phyloP scores from a whole-genome alignment of 2,329 filamentous ascomycete genomes.

The Thelonectria discophora region DNA sequence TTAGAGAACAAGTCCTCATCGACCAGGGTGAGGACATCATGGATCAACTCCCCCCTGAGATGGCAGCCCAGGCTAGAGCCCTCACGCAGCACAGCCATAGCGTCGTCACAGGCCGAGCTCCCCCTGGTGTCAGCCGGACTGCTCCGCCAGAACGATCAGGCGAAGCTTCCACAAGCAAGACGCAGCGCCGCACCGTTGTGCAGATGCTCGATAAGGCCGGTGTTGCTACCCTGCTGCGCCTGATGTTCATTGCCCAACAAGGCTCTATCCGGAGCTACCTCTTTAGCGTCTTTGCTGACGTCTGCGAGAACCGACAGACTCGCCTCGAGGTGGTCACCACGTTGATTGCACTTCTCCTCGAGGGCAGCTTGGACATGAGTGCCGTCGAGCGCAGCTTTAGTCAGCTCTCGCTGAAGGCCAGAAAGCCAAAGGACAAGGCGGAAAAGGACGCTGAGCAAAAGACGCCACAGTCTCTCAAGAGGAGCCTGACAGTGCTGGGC shows the following conservation, averaged over 20 bases:
- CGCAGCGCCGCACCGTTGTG: conserved; percentile 81
- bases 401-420: conserved; percentile 89
- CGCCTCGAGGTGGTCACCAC: conserved; percentile 93
- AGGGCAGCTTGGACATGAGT: conserved; percentile 91
- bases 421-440: conserved; percentile 73
- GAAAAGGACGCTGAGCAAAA: conserved; percentile 69
- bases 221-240: conserved; percentile 92
- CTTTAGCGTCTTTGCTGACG: conserved; percentile 86
- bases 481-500: conserved; percentile 70
- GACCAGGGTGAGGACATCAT: conserved; percentile 92
- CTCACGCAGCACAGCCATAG: conserved; percentile 58
- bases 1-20: conserved; percentile 87
- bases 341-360: conserved; percentile 90
- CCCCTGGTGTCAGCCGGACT: conserved; percentile 37
- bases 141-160: conserved; percentile 44
- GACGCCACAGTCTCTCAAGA: conserved; percentile 83
- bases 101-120: conserved; percentile 44
- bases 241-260: conserved; percentile 97
- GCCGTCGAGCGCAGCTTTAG: conserved; percentile 96
- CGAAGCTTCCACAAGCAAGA: conserved; percentile 65
- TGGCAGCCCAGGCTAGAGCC: conserved; percentile 85
- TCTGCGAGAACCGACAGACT: conserved; percentile 97
- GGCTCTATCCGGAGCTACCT: conserved; percentile 85
- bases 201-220: conserved; percentile 98
- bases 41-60: conserved; percentile 82